Conservation (phyloP, 768 basidiomycete species). For the Lactifluus rugatus region DNA sequence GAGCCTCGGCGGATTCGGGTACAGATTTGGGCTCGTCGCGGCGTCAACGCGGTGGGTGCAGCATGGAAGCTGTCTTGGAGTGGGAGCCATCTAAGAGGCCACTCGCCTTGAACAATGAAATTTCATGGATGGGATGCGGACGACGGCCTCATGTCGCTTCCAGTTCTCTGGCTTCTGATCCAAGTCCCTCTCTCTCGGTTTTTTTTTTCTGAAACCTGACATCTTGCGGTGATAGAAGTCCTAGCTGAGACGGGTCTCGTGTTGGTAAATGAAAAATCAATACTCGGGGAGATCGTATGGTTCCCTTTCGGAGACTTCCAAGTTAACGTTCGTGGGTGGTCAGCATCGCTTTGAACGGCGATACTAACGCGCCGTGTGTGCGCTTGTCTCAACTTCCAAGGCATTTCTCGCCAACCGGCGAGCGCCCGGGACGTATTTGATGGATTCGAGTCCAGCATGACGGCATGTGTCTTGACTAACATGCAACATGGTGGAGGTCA, state of each 20-base stretch:
- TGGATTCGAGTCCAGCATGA: conserved; percentile 1
- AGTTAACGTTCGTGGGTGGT: not conserved
- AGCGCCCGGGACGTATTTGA: conserved; percentile 1
- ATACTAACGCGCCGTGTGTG: not conserved
- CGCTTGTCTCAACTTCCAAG: not conserved
- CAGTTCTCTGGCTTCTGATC: conserved; percentile 1
- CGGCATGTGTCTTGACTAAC: conserved; percentile 1
- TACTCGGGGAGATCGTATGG: not conserved
- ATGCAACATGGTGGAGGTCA: not conserved
- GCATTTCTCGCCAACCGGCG: not conserved
- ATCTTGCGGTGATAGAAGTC: conserved; percentile 16
- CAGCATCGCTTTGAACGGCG: not conserved
- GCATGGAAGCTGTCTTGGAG: not conserved
- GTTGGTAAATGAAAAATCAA: not conserved
- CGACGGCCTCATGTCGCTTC: conserved; percentile 3
- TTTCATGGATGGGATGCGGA: not conserved
- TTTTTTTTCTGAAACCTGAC: not conserved
- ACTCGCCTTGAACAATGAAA: not conserved
- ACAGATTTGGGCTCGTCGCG: conserved; percentile 9
- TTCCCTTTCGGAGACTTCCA: conserved; percentile 10
- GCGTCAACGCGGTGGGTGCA: conserved; percentile 1
- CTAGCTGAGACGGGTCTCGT: not conserved
- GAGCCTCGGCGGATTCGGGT: not conserved
- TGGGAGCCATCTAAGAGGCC: not conserved
- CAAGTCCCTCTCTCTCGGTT: not conserved